A percentile compares a stretch with the other conserved stretches of the same genome.
phyloP scores from a whole-genome alignment of 352 stramenopile genomes.

The Globisporangium solare region DNA sequence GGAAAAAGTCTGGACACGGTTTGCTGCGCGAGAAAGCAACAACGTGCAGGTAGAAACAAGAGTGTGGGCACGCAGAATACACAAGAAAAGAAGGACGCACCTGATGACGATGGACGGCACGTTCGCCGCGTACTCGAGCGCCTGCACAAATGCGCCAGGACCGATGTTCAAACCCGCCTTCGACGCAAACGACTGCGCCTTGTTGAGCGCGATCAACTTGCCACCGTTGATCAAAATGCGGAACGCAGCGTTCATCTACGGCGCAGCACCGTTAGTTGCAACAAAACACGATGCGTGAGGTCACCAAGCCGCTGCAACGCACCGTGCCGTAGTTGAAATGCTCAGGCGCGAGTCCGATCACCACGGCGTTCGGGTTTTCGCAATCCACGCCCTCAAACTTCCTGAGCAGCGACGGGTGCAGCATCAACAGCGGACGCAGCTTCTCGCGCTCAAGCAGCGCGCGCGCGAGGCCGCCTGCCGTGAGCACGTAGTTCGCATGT shows the following conservation, averaged over 20 bases:
- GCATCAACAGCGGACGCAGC: slow-evolving; percentile 40
- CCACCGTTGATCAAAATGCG: slow-evolving; percentile 42
- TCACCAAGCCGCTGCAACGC: not conserved
- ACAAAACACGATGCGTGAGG: too few relatives aligned
- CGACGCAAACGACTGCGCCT: slow-evolving; percentile 45
- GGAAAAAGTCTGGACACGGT: slow-evolving; percentile 40
- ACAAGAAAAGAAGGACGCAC: too few relatives aligned
- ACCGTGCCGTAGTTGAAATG: slow-evolving; percentile 61
- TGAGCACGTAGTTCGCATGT: slow-evolving; percentile 35
- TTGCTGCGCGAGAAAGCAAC: slow-evolving; percentile 27
- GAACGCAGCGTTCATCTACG: slow-evolving; percentile 52
- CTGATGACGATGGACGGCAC: slow-evolving; percentile 41
- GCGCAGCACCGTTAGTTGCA: not conserved
- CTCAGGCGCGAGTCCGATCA: slow-evolving; percentile 42
- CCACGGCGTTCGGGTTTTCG: slow-evolving; percentile 47
- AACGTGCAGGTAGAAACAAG: not conserved
- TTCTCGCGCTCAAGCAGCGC: slow-evolving; percentile 28
- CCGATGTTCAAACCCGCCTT: slow-evolving; percentile 47
- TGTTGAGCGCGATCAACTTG: slow-evolving; percentile 48
- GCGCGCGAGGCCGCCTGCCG: slow-evolving; percentile 36
- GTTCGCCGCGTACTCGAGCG: slow-evolving; percentile 39
- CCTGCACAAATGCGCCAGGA: slow-evolving; percentile 49
- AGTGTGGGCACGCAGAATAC: not conserved
- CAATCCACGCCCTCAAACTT: slow-evolving; percentile 39
- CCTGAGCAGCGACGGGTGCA: slow-evolving; percentile 34